Evolutionary conservation across 371 early-diverging fungal genomes (phyloP), one percentile per base, ranked within the genome.

Genomic region (Phascolomyces articulosus): DNA sequence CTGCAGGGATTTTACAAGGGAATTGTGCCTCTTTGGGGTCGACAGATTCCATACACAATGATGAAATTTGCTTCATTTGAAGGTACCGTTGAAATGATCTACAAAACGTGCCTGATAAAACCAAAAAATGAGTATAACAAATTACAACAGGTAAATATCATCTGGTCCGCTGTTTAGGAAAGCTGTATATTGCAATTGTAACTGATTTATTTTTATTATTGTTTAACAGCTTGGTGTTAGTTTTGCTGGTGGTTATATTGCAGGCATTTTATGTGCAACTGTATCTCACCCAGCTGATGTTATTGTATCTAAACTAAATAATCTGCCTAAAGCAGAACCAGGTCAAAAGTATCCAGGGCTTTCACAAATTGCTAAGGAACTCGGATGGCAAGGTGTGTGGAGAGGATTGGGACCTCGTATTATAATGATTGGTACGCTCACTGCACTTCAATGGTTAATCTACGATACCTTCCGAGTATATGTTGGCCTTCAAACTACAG

Each of bases 211-310:
- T n/a, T n/a, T n/a, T n/a, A n/a, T n/a, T n/a, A n/a, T n/a, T n/a
- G n/a, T n/a, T n/a, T n/a, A 16, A 44, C 58, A 58, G 63, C 28
- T 95, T 49, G 91, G 89, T 57, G 89, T 96, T 61, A 88, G 93
- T 67, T 89, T 95, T 72, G 85, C 87, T 9, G 91, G 91, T 60
- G 97, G 97, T 66, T 90, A 94, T 80, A 87, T 87, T 75, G 96
- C 96, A 40, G 97, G 97, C 79, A 75, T 95, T 65, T 85, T 93
- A 65, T 93, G 93, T 74, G 96, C 97, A 51, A 85, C 95, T 63
- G 91, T 97, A 26, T 95, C 96, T 24, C 97, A 97, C 79, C 98
- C 98, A 18, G 98, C 98, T 60, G 98, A 97, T 79, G 93, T 96
- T 0, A 73, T 96, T 41, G 88, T 96, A 38, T 96, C 96, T 64